A percentile compares a stretch with the other conserved stretches of the same genome.
Evolutionary conservation across 2,329 filamentous ascomycete genomes (phyloP).

Genomic region (Scytalidium lignicola): DNA sequence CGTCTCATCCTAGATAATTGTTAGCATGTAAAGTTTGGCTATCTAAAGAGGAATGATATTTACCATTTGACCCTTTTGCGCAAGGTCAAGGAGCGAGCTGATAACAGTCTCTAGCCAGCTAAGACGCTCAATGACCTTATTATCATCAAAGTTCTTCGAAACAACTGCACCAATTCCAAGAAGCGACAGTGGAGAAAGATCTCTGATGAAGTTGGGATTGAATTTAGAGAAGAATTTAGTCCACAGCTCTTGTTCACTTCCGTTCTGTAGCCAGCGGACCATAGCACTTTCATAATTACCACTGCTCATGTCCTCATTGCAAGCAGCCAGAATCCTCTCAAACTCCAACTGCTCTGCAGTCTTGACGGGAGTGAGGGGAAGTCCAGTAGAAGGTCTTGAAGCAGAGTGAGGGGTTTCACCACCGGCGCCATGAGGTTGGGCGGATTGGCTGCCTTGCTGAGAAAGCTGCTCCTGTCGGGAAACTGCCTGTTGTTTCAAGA

Average conservation of each 20-base stretch:
- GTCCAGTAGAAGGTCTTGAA: slow-evolving; percentile 13
- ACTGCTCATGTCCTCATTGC: slow-evolving; percentile 57
- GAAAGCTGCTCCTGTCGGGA: slow-evolving; percentile 28
- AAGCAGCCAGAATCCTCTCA: slow-evolving; percentile 48
- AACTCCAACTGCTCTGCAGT: slow-evolving; percentile 48
- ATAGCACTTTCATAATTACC: slow-evolving; percentile 58
- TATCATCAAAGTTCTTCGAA: slow-evolving; percentile 50
- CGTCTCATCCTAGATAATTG: slow-evolving; percentile 42
- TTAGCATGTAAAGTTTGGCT: slow-evolving; percentile 17
- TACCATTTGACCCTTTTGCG: slow-evolving; percentile 21
- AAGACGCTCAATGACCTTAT: slow-evolving; percentile 50
- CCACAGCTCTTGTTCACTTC: slow-evolving; percentile 59
- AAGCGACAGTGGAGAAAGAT: slow-evolving; percentile 55
- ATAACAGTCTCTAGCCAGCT: slow-evolving; percentile 57
- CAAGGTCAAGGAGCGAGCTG: not conserved
- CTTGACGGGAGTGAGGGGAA: slow-evolving; percentile 17
- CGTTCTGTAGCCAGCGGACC: slow-evolving; percentile 62
- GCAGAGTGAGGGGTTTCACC: slow-evolving; percentile 7
- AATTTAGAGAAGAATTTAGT: slow-evolving; percentile 47
- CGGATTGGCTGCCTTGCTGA: slow-evolving; percentile 1
- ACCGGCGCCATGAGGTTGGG: slow-evolving; percentile 1
- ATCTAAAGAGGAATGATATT: slow-evolving; percentile 6
- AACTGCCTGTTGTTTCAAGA: slow-evolving; percentile 47
- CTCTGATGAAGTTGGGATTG: slow-evolving; percentile 47
- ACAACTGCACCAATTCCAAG: slow-evolving; percentile 62